A percentile compares a stretch with the other conserved stretches of the same genome.
These are phyloP conservation scores for Reticulascus tulasneorum DNA, from an alignment of 2,329 filamentous ascomycete genomes.

Conservation along the genomic window DNA sequence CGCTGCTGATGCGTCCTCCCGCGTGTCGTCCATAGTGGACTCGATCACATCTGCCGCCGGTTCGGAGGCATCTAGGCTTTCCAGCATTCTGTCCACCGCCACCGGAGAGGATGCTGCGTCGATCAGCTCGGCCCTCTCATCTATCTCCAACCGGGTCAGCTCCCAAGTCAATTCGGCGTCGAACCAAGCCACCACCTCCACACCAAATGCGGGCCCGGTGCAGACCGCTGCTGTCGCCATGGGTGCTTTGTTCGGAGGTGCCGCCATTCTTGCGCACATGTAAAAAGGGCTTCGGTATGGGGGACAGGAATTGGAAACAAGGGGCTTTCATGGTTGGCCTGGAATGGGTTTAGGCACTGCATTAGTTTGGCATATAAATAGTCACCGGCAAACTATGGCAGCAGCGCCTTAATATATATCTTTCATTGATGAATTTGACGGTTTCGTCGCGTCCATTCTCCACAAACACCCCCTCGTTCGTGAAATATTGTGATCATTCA, in stretches of 20 bases:
- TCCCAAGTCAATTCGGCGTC: slow-evolving; percentile 12
- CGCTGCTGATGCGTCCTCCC: slow-evolving; percentile 5
- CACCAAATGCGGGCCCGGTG: slow-evolving; percentile 22
- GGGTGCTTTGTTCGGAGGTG: slow-evolving; percentile 44
- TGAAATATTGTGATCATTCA: no score
- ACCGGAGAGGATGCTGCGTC: not conserved
- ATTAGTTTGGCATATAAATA: no score
- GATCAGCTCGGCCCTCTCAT: slow-evolving; percentile 11
- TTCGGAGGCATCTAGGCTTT: not conserved
- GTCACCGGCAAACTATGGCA: no score
- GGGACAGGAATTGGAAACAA: no score
- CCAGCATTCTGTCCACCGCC: slow-evolving; percentile 14
- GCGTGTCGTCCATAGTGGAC: slow-evolving; percentile 20
- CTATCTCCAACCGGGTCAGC: slow-evolving; percentile 13
- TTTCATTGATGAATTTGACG: no score
- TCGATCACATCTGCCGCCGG: slow-evolving; percentile 18
- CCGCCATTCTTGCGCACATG: slow-evolving; percentile 40
- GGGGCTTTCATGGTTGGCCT: no score
- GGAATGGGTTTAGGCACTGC: no score
- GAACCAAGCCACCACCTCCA: slow-evolving; percentile 12
- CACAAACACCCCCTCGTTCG: no score
- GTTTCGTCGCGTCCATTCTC: no score
- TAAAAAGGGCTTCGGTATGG: no score
- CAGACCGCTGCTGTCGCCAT: slow-evolving; percentile 40
- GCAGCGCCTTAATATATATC: no score